Base-by-base conservation (phyloP, 768 basidiomycete species). In the Cyathus striatus region DNA sequence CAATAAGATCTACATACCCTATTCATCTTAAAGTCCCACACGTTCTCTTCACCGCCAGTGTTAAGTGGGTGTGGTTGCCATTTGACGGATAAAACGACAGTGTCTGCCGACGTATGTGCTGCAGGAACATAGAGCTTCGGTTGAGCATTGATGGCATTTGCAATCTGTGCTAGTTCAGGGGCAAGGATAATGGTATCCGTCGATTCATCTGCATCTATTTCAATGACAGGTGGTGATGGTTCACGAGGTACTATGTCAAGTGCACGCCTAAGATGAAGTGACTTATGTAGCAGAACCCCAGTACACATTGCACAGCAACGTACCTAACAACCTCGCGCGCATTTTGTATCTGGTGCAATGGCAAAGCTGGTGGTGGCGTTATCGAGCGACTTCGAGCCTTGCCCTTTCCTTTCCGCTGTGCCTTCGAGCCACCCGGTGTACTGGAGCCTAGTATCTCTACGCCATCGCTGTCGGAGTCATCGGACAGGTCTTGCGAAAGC, bases 351-450 rank as follows among this genome's bases (percentile, higher is more conserved):
- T 79, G 73, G 23, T 76, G 65, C 7, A 61, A 54, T 2, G 83
- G 64, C 12, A 89, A 59, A 25, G 66, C 68, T 0, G 87, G 88
- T 4, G 87, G 87, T 2, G 88, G 87, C 0, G 87, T 90, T 27
- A 90, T 74, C 3, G 87, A 90, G 18, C 70, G 64, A 23, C 85
- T 88, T 27, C 80, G 79, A 56, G 78, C 81, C 35, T 80, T 73
- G 30, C 64, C 52, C 27, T 69, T 70, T n/a, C 73, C 70, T 47
- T 73, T 75, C 22, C 63, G 62, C 42, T 67, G 66, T 3, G 51
- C 41, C 17, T 48, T 38, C 23, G 49, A 70, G 64, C 45, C 64
- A 52, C 51, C 58, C 38, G 52, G 61, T 43, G 44, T 45, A 3
- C 41, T 56, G 23, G 41, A 44, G 12, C 42, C 61, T 10, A 58